Conservation (phyloP, 148 eudicot genomes). For the Oxyria digyna region DNA sequence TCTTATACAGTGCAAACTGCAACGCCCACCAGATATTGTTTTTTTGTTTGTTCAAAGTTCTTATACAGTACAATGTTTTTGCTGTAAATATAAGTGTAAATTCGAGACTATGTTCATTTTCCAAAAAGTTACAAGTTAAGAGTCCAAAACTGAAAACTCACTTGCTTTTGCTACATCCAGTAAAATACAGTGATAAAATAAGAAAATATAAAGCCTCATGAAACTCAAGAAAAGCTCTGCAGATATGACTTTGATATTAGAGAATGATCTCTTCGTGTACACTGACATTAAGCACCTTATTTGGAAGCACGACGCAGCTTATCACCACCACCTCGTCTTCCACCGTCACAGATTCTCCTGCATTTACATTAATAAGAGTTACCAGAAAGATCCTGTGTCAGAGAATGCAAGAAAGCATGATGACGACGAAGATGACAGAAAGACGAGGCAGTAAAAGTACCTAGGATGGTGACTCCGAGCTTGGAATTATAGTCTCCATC, state of each 20-base stretch:
- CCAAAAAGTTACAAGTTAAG: not conserved
- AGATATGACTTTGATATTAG: slow-evolving; percentile 10
- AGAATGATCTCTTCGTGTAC: slow-evolving; percentile 68
- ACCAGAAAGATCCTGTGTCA: not conserved
- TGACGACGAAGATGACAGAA: not conserved
- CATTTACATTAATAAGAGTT: slow-evolving; percentile 9
- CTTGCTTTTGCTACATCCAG: not conserved
- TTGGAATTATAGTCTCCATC: slow-evolving; percentile 66
- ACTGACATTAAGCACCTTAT: slow-evolving; percentile 61
- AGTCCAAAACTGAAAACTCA: not conserved
- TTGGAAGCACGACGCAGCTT: slow-evolving; percentile 59
- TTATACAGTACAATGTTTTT: not conserved
- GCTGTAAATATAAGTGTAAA: not conserved
- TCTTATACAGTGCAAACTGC: too few species aligned
- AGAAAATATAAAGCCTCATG: not conserved
- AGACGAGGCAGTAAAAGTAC: slow-evolving; percentile 18
- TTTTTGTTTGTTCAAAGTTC: too few species aligned
- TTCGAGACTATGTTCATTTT: not conserved
- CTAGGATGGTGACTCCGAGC: slow-evolving; percentile 77
- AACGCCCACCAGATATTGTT: too few species aligned
- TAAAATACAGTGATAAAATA: not conserved
- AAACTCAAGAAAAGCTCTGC: not conserved
- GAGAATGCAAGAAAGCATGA: not conserved
- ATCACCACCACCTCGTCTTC: slow-evolving; percentile 66
- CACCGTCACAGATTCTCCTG: slow-evolving; percentile 72